Conservation (phyloP, 2,329 filamentous ascomycete species). For the Fusarium ramigenum region DNA sequence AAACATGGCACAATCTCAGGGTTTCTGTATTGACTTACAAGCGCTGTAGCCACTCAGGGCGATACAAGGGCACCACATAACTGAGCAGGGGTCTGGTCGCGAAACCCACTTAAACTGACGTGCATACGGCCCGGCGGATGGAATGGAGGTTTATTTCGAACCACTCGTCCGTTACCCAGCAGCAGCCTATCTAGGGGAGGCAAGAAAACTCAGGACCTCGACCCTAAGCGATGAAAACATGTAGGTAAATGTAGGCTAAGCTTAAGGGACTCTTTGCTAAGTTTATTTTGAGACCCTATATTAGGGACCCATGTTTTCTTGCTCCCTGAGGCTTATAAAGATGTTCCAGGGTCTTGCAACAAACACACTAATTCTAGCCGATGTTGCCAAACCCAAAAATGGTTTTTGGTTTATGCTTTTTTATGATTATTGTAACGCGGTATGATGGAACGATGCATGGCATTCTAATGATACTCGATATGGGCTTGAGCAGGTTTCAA, state of each 20-base stretch:
- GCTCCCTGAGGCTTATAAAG: neutral
- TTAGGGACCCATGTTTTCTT: neutral
- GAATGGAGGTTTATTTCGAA: slow-evolving; percentile 22
- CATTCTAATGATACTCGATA: slow-evolving; percentile 12
- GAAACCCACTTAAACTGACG: slow-evolving; percentile 8
- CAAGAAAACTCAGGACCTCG: neutral
- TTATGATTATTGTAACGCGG: slow-evolving; percentile 29
- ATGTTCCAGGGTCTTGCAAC: neutral
- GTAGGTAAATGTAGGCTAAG: neutral
- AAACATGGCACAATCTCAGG: neutral
- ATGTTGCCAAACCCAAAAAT: neutral
- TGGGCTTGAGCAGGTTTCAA: neutral
- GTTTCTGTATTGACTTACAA: neutral
- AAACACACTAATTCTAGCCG: neutral
- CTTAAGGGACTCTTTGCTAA: neutral
- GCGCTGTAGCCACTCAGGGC: neutral
- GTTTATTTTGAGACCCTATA: neutral
- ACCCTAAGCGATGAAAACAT: neutral
- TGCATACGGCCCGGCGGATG: slow-evolving; percentile 27
- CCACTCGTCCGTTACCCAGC: slow-evolving; percentile 1
- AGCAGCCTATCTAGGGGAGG: neutral
- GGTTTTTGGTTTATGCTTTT: slow-evolving; percentile 21
- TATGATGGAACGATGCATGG: slow-evolving; percentile 19
- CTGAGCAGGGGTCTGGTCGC: slow-evolving; percentile 19
- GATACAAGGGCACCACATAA: slow-evolving; percentile 3